Conservation (phyloP, 2,329 filamentous ascomycete species). For the Orbilia quercus region DNA sequence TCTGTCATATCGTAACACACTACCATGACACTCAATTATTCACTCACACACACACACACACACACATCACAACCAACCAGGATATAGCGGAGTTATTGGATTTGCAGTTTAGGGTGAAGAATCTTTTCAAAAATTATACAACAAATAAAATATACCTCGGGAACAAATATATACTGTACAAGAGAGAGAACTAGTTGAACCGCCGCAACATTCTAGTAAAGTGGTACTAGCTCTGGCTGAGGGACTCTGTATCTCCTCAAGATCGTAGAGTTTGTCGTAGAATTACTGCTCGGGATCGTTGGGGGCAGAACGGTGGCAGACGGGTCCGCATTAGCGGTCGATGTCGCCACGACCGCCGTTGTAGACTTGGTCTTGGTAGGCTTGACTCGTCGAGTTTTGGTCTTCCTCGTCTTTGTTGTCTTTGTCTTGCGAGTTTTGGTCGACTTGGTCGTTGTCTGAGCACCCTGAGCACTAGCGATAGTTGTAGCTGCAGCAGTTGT, state of each 20-base stretch:
- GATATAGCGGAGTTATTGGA: too few relatives aligned
- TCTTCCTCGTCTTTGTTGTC: slow-evolving; percentile 19
- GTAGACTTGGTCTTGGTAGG: slow-evolving; percentile 14
- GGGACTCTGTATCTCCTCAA: slow-evolving; percentile 37
- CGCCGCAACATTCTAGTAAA: neutral
- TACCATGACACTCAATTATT: neutral
- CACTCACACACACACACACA: neutral
- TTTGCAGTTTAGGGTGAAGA: too few relatives aligned
- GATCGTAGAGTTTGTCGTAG: slow-evolving; percentile 24
- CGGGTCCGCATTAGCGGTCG: neutral
- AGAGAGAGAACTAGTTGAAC: neutral
- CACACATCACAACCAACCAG: too few relatives aligned
- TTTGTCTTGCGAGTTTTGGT: neutral
- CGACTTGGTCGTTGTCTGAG: neutral
- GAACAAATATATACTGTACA: slow-evolving; percentile 19
- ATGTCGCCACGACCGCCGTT: neutral
- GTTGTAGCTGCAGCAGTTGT: neutral
- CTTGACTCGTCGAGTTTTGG: slow-evolving; percentile 37
- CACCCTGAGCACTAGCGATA: neutral
- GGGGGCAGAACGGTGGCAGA: slow-evolving; percentile 14
- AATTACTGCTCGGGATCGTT: slow-evolving; percentile 18
- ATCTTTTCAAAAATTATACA: too few relatives aligned
- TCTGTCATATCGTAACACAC: neutral
- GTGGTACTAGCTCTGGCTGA: slow-evolving; percentile 25
- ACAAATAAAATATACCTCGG: too few relatives aligned